phyloP scores from a whole-genome alignment of 176 grass and related monocot species.

The Cenchrus americanus region DNA sequence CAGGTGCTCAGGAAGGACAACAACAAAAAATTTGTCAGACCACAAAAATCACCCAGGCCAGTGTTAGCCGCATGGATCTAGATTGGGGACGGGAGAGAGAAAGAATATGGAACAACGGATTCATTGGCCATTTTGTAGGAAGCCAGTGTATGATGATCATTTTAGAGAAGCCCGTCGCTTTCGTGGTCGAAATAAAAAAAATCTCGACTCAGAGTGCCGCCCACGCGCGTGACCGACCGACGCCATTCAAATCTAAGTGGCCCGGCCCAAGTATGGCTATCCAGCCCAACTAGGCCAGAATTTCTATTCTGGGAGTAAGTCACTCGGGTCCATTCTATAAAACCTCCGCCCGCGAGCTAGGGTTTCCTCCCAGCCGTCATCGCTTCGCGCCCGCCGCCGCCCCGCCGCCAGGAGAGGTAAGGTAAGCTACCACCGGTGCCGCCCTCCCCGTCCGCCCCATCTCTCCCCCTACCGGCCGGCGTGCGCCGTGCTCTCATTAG shows the following conservation, averaged over 20 bases:
- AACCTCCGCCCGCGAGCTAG: slow-evolving; percentile 31
- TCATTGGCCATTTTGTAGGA: no score
- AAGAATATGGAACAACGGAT: no score
- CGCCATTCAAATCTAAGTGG: neutral
- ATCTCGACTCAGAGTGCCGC: neutral
- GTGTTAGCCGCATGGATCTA: no score
- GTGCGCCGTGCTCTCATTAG: neutral
- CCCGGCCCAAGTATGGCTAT: neutral
- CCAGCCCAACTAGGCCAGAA: slow-evolving; percentile 1
- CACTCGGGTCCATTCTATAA: slow-evolving; percentile 34
- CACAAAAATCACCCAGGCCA: no score
- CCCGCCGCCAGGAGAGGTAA: slow-evolving; percentile 31
- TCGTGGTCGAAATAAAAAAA: no score
- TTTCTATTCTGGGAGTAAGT: neutral
- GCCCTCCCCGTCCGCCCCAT: neutral
- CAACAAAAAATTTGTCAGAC: no score
- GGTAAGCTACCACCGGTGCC: slow-evolving; percentile 17
- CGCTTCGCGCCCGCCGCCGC: slow-evolving; percentile 9
- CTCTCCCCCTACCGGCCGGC: neutral
- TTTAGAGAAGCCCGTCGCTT: no score
- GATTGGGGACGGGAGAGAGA: no score
- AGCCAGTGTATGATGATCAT: no score
- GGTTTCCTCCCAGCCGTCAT: slow-evolving; percentile 47
- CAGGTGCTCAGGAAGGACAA: no score
- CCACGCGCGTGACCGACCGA: neutral